Base-by-base conservation (phyloP, 108 stramenopile species). In the Chaetoceros tenuissimus region DNA sequence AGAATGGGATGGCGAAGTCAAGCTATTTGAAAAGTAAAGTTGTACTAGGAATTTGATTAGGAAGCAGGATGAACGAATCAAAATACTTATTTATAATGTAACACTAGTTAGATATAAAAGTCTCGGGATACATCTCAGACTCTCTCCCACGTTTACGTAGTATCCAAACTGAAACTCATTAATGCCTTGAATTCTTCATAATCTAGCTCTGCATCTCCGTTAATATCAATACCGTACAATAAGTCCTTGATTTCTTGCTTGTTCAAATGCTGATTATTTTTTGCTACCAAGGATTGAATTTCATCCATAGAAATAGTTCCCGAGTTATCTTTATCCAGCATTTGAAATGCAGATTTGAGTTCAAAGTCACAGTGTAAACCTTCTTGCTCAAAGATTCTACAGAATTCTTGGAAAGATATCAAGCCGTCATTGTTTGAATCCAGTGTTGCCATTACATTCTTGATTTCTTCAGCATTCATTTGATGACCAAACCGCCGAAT, bases 1-100 rank as follows among this genome's bases (percentile, higher is more conserved):
- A 16, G 82, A 89, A 55, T 89, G 84, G 88, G 73, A 69, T 48
- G 48, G 34, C 13, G 34, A 40, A 5, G 34, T 40, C 8, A 40
- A 40, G 34, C 34, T 40, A 5, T 40, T 40, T 40, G 34, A 13
- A 40, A 40, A 13, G 13, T 5, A 40, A 10, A 13, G 13, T 40
- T 40, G 13, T n/a, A n/a, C n/a, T n/a, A n/a, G n/a, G n/a, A n/a
- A n/a, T n/a, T n/a, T n/a, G n/a, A n/a, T n/a, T n/a, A n/a, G n/a
- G n/a, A n/a, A n/a, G n/a, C n/a, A n/a, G n/a, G n/a, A n/a, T n/a
- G n/a, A n/a, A n/a, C n/a, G n/a, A n/a, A n/a, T n/a, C n/a, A n/a
- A n/a, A n/a, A n/a, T n/a, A n/a, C n/a, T n/a, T n/a, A n/a, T n/a
- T n/a, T n/a, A n/a, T n/a, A n/a, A n/a, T n/a, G n/a, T n/a, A n/a